Percentiles rank a stretch among this genome's conserved stretches.
Conservation (phyloP, 2,329 filamentous ascomycete species). For the Pestalotiopsis sp. region DNA sequence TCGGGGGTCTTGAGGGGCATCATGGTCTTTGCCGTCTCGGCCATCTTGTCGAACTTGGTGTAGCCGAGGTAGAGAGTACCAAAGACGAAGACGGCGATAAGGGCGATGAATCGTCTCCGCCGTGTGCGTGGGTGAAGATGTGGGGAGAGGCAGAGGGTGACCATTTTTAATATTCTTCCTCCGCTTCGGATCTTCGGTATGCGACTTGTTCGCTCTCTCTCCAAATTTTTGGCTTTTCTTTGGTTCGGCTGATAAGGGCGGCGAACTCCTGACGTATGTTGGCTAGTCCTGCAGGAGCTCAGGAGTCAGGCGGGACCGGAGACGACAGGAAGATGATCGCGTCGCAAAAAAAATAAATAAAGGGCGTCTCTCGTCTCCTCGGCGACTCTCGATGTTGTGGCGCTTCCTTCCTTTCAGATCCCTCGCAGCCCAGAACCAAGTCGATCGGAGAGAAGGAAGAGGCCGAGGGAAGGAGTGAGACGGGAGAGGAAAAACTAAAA, state of each 20-base stretch:
- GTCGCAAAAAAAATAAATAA: neutral
- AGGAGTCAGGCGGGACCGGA: neutral
- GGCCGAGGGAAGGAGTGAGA: neutral
- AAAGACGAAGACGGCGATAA: constrained; percentile 5
- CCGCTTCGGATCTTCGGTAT: neutral
- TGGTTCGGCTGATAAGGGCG: neutral
- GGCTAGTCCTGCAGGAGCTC: neutral
- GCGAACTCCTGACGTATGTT: neutral
- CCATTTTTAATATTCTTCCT: neutral
- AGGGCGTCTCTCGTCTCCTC: neutral
- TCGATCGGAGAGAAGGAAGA: neutral
- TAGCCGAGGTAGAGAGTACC: constrained; percentile 13
- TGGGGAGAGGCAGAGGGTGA: constrained; percentile 5
- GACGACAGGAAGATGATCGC: neutral
- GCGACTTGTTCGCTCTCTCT: neutral
- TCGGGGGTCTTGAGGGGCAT: constrained; percentile 8
- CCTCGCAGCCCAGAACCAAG: neutral
- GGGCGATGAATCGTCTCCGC: constrained; percentile 8
- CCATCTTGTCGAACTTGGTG: constrained; percentile 5
- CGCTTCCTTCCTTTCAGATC: neutral
- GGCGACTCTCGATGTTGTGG: neutral
- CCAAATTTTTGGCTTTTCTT: neutral
- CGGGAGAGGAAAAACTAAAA: neutral
- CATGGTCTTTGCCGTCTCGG: constrained; percentile 4
- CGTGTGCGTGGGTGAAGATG: constrained; percentile 14